phyloP scores from a whole-genome alignment of 2,329 filamentous ascomycete genomes.

The Bipolaris zeicola region DNA sequence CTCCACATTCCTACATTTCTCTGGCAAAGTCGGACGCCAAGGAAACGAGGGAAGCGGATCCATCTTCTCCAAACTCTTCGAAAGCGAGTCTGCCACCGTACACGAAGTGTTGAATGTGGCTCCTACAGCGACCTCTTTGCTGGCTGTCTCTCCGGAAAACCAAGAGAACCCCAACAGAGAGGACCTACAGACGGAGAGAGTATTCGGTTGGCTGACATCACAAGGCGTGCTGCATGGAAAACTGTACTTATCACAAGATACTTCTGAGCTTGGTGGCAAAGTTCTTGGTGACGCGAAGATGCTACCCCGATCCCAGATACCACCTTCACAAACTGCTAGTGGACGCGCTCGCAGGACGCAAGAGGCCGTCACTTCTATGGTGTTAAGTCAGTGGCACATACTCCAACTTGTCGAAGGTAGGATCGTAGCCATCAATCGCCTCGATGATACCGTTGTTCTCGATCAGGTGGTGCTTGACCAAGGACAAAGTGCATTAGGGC shows the following conservation, averaged over 20 bases:
- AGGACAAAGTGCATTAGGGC: slow-evolving; percentile 78
- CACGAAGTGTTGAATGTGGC: slow-evolving; percentile 72
- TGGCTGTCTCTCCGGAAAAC: slow-evolving; percentile 77
- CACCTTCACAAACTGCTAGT: slow-evolving; percentile 67
- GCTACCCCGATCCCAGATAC: slow-evolving; percentile 74
- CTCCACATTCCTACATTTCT: slow-evolving; percentile 77
- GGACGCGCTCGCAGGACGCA: slow-evolving; percentile 69
- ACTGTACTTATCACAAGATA: slow-evolving; percentile 66
- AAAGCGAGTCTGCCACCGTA: slow-evolving; percentile 77
- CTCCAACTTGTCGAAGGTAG: slow-evolving; percentile 80
- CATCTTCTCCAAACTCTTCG: slow-evolving; percentile 86
- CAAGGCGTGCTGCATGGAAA: slow-evolving; percentile 89
- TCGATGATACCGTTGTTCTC: slow-evolving; percentile 84
- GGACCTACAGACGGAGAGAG: slow-evolving; percentile 67
- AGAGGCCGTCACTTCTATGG: slow-evolving; percentile 78
- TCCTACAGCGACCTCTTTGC: slow-evolving; percentile 64
- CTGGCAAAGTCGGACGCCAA: slow-evolving; percentile 74
- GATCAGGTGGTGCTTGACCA: slow-evolving; percentile 84
- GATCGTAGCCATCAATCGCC: slow-evolving; percentile 81
- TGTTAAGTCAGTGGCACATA: slow-evolving; percentile 92
- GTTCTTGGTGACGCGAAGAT: slow-evolving; percentile 81
- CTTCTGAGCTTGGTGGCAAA: slow-evolving; percentile 70
- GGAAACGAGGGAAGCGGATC: slow-evolving; percentile 80
- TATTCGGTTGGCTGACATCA: slow-evolving; percentile 88
- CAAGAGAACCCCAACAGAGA: slow-evolving; percentile 58